Evolutionary conservation across 2,329 filamentous ascomycete genomes (phyloP).

Genomic region (Pestalotiopsis fici): DNA sequence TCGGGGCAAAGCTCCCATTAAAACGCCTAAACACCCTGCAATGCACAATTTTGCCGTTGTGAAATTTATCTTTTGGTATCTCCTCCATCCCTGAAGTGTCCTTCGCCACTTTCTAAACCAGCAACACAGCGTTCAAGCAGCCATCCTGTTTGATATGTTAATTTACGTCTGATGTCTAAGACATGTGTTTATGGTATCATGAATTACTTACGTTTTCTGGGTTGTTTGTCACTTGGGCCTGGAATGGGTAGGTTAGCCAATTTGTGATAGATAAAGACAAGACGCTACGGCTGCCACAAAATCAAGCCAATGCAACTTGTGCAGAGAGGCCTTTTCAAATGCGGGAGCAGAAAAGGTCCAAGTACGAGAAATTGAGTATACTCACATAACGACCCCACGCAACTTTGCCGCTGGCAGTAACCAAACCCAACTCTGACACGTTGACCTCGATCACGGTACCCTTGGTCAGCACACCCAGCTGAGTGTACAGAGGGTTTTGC

Average conservation of each 20-base stretch:
- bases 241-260: too few species aligned
- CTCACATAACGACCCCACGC: slow-evolving; percentile 90
- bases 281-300: too few species aligned
- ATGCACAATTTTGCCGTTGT: slow-evolving; percentile 5
- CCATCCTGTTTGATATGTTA: slow-evolving; percentile 29
- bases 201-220: slow-evolving; percentile 35
- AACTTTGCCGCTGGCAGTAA: slow-evolving; percentile 89
- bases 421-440: slow-evolving; percentile 85
- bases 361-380: too few species aligned
- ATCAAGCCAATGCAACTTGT: too few species aligned
- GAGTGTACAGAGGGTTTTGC: slow-evolving; percentile 63
- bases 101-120: slow-evolving; percentile 19
- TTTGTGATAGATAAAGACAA: too few species aligned
- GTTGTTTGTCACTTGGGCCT: slow-evolving; percentile 64
- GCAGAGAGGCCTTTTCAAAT: too few species aligned
- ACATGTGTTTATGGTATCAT: background rate
- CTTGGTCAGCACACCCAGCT: slow-evolving; percentile 86
- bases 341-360: too few species aligned
- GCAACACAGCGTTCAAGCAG: slow-evolving; percentile 41
- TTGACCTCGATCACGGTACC: slow-evolving; percentile 84
- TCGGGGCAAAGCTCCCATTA: background rate
- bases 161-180: background rate
- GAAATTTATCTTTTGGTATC: background rate
- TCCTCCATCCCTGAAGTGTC: background rate
- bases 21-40: slow-evolving; percentile 11